Evolutionary conservation across 208 protist genomes (phyloP), one percentile per base, ranked within the genome.

Genomic region (Trypanosoma lewisi): DNA sequence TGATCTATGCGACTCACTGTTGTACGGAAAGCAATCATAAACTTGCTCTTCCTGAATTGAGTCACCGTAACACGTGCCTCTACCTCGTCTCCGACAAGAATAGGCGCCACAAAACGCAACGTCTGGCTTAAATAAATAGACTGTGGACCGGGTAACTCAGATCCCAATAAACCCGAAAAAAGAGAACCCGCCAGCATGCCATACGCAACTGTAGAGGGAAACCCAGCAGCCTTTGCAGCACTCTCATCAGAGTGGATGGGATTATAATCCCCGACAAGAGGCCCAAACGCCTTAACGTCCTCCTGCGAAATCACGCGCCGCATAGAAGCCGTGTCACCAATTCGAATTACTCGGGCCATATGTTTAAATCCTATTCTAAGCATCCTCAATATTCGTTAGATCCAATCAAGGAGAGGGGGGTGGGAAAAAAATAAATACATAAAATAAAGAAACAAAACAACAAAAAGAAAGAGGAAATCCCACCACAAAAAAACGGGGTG

Each of bases 51-150:
- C 36, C 68, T 80, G 54, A 93, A 96, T 57, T 90, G 74, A 0
- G 65, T 84, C 7, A 95, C 70, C 49, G 79, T 75, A 7, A 93
- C 82, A 6, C 67, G 64, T 19, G 90, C 81, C 48, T 85, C 77
- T 14, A 97, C 71, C 39, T 89, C 79, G 41, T 97, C 87, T 6
- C 84, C 85, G 0, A 89, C 82, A 64, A 95, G 87, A 9, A 95
- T 63, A 12, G 92, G 92, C 8, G 75, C 76, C 0, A 74, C 47
- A 55, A 95, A 97, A 19, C 63, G 65, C 21, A 95, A 69, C 30
- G 70, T 83, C 61, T 97, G 92, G n/a, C 78, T 91, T 17, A 97
- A 48, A 53, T 95, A 97, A 25, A 97, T 75, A 6, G 89, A 91
- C 34, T 89, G 80, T 12, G 85, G 80, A 0, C 92, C 92, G 9